Evolutionary conservation across 768 basidiomycete species (phyloP).

Genomic region (Tephrocybe sp.): DNA sequence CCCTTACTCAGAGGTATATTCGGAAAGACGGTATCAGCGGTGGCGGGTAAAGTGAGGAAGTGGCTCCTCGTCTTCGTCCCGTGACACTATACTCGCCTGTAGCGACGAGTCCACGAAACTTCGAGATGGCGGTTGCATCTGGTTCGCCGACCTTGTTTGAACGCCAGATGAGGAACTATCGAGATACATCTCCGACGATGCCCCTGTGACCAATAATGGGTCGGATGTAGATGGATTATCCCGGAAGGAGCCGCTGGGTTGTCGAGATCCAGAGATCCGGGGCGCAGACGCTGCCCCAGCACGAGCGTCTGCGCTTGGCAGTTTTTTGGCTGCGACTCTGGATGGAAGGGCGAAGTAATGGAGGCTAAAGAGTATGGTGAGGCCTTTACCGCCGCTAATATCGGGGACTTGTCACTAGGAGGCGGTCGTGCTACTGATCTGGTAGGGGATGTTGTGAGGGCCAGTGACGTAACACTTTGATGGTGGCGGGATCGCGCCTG

Average conservation of each 20-base stretch:
- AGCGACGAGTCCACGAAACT: conserved; percentile 34
- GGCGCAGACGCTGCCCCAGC: conserved; percentile 81
- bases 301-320: conserved; percentile 74
- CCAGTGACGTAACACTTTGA: conserved; percentile 21
- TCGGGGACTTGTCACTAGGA: conserved; percentile 23
- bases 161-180: conserved; percentile 22
- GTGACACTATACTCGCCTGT: conserved; percentile 24
- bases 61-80: conserved; percentile 32
- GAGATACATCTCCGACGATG: conserved; percentile 25
- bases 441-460: conserved; percentile 20
- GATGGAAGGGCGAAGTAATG: conserved; percentile 39
- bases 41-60: conserved; percentile 26
- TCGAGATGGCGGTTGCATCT: conserved; percentile 31
- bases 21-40: conserved; percentile 17
- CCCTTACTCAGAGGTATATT: conserved; percentile 1
- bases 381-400: conserved; percentile 23
- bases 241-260: conserved; percentile 37
- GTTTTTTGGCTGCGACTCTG: conserved; percentile 65
- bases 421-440: conserved; percentile 15
- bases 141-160: conserved; percentile 27
- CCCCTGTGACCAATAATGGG: conserved; percentile 13
- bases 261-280: conserved; percentile 33
- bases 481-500: conserved; percentile 21
- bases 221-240: conserved; percentile 16
- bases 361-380: conserved; percentile 38